Base-by-base conservation (phyloP, 805 yeast genomes). In the Cyberlindnera euphorbiiphila region DNA sequence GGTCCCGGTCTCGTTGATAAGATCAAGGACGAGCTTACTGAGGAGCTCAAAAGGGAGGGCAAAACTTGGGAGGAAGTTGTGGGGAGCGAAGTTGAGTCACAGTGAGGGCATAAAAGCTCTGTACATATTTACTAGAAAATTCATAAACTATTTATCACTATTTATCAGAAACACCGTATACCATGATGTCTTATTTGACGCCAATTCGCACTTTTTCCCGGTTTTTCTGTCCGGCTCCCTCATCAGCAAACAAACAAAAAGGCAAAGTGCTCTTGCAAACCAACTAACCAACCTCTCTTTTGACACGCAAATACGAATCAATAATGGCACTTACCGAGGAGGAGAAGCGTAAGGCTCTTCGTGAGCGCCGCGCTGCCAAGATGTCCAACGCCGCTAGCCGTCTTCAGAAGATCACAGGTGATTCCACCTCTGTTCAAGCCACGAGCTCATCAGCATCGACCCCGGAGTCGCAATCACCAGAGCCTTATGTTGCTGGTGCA, bases 1-100 rank as follows among this genome's bases (percentile, higher is more conserved):
- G 98, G 98, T 1, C 96, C 97, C 1, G 95, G 95, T 3, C 66
- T 85, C 36, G 84, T 81, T 9, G 65, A 73, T 36, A 69, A 71
- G 50, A 67, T 83, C 43, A 76, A 78, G 43, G 72, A 72, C 42
- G 85, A 78, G 51, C 64, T 82, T 32, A 67, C 74, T 13, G 57
- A 57, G 8, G 81, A 82, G 57, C 69, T 91, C 54, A 64, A 65
- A 38, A 77, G 72, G 49, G 89, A 81, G 54, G 91, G 87, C 7
- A 80, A 79, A 61, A 80, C 87, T 3, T 91, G 98, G 98, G 67
- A 69, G 60, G 76, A 86, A 57, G 79, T 87, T 34, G 68, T 85
- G 27, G 91, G 91, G 19, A 62, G 69, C 42, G 86, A 83, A 51
- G 39, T 47, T 26, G 43, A 51, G 30, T 49, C 31, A n/a, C n/a